A percentile compares a stretch with the other conserved stretches of the same genome.
These are phyloP conservation scores for Euryodendron excelsum DNA, from an alignment of 148 eudicot genomes.

Conservation along the genomic window DNA sequence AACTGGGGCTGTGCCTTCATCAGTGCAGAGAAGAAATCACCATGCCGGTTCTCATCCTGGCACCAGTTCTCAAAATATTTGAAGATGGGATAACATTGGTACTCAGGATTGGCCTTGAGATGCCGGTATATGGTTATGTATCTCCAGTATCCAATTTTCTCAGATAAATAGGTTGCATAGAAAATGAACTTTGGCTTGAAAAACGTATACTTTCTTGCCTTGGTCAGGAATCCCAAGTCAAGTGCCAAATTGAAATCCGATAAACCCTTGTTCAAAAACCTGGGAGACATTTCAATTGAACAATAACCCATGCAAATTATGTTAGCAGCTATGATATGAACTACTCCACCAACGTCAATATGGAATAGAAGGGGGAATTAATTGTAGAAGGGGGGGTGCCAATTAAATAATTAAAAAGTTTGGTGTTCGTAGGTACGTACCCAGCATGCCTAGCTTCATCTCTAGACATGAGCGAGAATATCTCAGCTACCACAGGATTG, in stretches of 20 bases:
- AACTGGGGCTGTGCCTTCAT: conserved; percentile 99
- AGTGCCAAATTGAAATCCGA: conserved; percentile 95
- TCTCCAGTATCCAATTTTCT: conserved; percentile 99
- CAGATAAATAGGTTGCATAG: conserved; percentile 91
- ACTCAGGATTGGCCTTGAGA: conserved; percentile 88
- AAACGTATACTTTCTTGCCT: conserved; percentile 96
- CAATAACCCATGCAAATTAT: not conserved
- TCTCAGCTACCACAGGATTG: conserved; percentile 96
- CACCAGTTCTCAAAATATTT: conserved; percentile 99
- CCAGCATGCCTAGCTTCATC: conserved; percentile 99
- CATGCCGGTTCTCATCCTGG: conserved; percentile 97
- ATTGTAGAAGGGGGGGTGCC: not conserved
- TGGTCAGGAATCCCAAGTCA: conserved; percentile 91
- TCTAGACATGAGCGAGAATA: conserved; percentile 99
- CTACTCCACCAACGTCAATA: not conserved
- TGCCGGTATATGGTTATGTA: conserved; percentile 97
- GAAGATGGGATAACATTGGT: conserved; percentile 87
- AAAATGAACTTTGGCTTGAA: conserved; percentile 99
- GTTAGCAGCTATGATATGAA: not conserved
- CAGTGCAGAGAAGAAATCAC: conserved; percentile 98
- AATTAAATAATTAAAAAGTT: not conserved
- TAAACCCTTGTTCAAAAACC: conserved; percentile 95
- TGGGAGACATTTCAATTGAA: conserved; percentile 23
- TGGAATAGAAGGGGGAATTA: no score
- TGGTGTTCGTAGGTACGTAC: conserved; percentile 44